Percentiles rank a stretch among this genome's conserved stretches.
These are phyloP conservation scores for Talaromyces sp. DNA, from an alignment of 2,329 filamentous ascomycete genomes.

Conservation along the genomic window DNA sequence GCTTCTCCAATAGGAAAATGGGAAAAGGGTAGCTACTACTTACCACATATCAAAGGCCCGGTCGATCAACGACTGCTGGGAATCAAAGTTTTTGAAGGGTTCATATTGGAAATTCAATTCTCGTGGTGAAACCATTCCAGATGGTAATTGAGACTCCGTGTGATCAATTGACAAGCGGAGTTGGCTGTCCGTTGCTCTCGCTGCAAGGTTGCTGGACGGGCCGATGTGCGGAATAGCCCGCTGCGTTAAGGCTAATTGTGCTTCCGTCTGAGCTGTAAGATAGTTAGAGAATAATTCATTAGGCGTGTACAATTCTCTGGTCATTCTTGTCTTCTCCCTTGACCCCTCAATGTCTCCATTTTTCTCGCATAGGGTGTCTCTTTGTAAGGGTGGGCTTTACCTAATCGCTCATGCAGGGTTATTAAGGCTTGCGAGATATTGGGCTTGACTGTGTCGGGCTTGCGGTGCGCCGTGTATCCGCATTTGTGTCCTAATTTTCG, in stretches of 20 bases:
- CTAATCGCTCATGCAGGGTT: slow-evolving; percentile 1
- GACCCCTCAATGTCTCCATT: slow-evolving; percentile 1
- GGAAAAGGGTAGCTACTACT: not conserved
- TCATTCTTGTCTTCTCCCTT: not conserved
- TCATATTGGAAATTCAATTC: not conserved
- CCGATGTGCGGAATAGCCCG: not conserved
- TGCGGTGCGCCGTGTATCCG: slow-evolving; percentile 1
- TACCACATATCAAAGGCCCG: not conserved
- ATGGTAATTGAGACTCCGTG: not conserved
- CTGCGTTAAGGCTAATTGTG: slow-evolving; percentile 1
- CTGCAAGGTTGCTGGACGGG: not conserved
- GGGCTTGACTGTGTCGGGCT: not conserved
- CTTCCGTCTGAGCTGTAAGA: slow-evolving; percentile 1
- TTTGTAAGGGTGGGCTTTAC: not conserved
- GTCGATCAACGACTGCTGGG: slow-evolving; percentile 1
- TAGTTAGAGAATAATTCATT: not conserved
- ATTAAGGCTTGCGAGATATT: slow-evolving; percentile 7
- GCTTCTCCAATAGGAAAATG: not conserved
- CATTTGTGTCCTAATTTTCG: not conserved
- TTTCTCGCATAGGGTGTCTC: not conserved
- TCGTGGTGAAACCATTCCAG: not conserved
- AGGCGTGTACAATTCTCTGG: not conserved
- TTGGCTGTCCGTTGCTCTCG: not conserved
- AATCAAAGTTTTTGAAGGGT: not conserved
- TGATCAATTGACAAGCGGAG: not conserved